Evolutionary conservation across 192 early-diverging fungal genomes (phyloP).

Genomic region (Coemansia sp.): DNA sequence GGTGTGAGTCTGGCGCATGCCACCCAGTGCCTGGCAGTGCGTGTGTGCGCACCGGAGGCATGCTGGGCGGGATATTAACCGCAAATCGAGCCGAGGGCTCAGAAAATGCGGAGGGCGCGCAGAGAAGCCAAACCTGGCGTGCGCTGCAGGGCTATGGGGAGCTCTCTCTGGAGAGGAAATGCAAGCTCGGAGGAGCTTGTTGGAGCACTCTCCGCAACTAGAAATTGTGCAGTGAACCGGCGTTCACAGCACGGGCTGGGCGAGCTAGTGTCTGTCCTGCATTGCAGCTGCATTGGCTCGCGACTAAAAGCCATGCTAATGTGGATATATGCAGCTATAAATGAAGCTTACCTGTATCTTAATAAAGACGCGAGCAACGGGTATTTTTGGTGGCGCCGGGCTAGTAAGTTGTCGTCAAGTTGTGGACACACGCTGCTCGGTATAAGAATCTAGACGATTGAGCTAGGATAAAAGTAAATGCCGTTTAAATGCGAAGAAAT

Average conservation of each 20-base stretch:
- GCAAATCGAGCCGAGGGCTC: neutral
- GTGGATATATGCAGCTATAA: neutral
- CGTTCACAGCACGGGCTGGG: neutral
- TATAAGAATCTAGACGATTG: too few species aligned
- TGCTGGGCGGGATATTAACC: slow-evolving; percentile 2
- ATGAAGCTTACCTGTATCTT: neutral
- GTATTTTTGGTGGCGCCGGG: too few species aligned
- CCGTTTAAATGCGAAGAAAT: too few species aligned
- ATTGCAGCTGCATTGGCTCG: neutral
- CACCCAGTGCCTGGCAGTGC: neutral
- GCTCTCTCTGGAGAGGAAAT: too few species aligned
- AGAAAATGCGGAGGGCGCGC: neutral
- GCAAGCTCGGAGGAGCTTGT: too few species aligned
- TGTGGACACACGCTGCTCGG: too few species aligned
- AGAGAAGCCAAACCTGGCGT: neutral
- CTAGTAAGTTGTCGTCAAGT: too few species aligned
- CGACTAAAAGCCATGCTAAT: neutral
- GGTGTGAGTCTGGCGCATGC: slow-evolving; percentile 6
- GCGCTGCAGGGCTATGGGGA: neutral
- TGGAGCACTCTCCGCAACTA: too few species aligned
- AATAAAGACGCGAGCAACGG: too few species aligned
- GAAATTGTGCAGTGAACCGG: too few species aligned
- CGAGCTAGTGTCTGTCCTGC: slow-evolving; percentile 1
- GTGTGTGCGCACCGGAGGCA: neutral
- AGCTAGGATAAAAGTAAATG: too few species aligned